Percentiles rank a stretch among this genome's conserved stretches.
Evolutionary conservation across 805 yeast species (phyloP).

Genomic region (Monosporozyma aerobia): DNA sequence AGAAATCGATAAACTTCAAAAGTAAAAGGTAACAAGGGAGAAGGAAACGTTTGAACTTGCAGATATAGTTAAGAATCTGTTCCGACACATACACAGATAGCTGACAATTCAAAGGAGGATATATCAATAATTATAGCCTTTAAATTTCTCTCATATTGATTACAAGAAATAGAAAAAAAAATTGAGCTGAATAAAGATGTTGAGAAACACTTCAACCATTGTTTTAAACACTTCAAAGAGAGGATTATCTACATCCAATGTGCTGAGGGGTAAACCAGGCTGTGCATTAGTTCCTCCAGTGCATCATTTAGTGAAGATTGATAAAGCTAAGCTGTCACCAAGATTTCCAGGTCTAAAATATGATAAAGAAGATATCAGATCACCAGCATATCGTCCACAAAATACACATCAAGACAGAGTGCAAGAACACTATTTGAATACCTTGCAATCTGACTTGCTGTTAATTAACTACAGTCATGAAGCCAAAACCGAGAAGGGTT

Average conservation of each 20-base stretch:
- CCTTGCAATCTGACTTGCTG: slow-evolving; percentile 66
- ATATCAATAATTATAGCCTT: background rate
- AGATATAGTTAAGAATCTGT: background rate
- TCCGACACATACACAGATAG: background rate
- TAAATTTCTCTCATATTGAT: background rate
- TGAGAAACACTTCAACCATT: background rate
- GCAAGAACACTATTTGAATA: slow-evolving; percentile 63
- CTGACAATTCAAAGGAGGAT: background rate
- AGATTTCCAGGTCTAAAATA: slow-evolving; percentile 58
- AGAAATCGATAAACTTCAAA: background rate
- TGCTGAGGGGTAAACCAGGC: slow-evolving; percentile 37
- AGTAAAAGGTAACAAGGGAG: background rate
- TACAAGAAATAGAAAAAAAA: background rate
- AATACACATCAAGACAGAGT: slow-evolving; percentile 75
- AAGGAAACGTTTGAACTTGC: background rate
- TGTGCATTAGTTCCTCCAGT: slow-evolving; percentile 80
- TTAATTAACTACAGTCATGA: slow-evolving; percentile 69
- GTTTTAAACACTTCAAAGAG: slow-evolving; percentile 4
- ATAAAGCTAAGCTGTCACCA: slow-evolving; percentile 62
- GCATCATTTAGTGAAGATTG: slow-evolving; percentile 75
- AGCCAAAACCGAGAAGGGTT: slow-evolving; percentile 46
- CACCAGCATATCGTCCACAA: slow-evolving; percentile 69
- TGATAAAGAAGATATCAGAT: slow-evolving; percentile 65
- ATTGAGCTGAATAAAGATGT: background rate
- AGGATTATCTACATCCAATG: slow-evolving; percentile 26